A percentile compares a stretch with the other conserved stretches of the same genome.
Evolutionary conservation across 129 eudicot species (phyloP).

Genomic region (Flaveria sonorensis): DNA sequence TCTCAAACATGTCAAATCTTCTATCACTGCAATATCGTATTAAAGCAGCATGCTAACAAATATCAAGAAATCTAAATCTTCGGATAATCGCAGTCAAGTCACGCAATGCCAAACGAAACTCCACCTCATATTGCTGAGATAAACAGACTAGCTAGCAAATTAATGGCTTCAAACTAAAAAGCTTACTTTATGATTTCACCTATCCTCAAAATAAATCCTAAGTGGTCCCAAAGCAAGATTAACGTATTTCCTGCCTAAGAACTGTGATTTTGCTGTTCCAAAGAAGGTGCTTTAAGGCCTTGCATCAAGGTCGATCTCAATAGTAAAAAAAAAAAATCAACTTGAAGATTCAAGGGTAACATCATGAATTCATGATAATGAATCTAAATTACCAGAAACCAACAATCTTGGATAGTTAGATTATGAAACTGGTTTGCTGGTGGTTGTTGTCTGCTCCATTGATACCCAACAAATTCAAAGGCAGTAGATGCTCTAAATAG

Average conservation of each 20-base stretch:
- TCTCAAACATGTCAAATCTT: neutral
- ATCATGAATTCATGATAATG: constrained; percentile 13
- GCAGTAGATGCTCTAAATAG: neutral
- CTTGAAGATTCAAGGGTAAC: neutral
- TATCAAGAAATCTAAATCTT: neutral
- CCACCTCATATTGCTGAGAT: neutral
- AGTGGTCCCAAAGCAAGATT: neutral
- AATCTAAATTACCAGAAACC: neutral
- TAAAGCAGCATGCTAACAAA: constrained; percentile 23
- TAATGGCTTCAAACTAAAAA: neutral
- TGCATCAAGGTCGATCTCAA: neutral
- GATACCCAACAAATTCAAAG: constrained; percentile 17
- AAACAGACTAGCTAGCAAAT: neutral
- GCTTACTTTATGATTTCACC: no score
- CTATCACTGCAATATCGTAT: neutral
- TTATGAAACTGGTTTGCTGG: neutral
- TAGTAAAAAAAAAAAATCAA: constrained; percentile 1
- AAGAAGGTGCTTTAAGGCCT: neutral
- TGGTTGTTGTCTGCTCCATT: neutral
- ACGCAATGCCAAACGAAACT: neutral
- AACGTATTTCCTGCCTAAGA: neutral
- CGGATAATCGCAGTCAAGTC: neutral
- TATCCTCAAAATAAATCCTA: neutral
- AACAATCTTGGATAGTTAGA: neutral
- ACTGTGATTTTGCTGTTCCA: neutral